Conservation (phyloP, 1,284 basidiomycete species). For the Volvariella surrecta region DNA sequence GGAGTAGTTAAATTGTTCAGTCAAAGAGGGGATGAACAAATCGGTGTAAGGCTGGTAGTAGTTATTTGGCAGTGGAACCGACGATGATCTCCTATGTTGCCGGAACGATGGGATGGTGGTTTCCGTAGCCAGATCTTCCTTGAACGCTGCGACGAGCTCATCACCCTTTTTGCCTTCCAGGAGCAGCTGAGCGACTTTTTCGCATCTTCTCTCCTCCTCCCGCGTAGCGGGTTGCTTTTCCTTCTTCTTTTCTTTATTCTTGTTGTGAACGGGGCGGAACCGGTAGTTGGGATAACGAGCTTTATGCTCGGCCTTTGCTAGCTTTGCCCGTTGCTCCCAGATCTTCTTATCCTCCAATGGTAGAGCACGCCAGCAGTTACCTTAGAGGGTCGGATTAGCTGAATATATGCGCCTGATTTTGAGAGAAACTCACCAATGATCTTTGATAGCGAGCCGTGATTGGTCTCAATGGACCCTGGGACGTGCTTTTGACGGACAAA, state of each 20-base stretch:
- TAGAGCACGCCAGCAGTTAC: constrained; percentile 61
- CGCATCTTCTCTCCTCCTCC: constrained; percentile 45
- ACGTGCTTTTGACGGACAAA: constrained; percentile 78
- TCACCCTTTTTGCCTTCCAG: constrained; percentile 52
- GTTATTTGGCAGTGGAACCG: constrained; percentile 51
- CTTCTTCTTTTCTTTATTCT: constrained; percentile 49
- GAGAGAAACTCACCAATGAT: constrained; percentile 48
- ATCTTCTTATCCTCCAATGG: constrained; percentile 56
- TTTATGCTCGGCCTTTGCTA: constrained; percentile 60
- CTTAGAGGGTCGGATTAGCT: constrained; percentile 21
- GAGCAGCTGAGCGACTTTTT: constrained; percentile 53
- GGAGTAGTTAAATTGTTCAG: constrained; percentile 26
- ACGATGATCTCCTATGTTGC: constrained; percentile 44
- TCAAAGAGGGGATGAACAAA: constrained; percentile 32
- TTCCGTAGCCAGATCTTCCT: constrained; percentile 14
- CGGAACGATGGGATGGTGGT: constrained; percentile 9
- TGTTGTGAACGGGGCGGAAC: constrained; percentile 62
- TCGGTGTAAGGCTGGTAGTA: constrained; percentile 15
- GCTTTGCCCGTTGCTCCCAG: constrained; percentile 59
- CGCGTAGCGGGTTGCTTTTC: constrained; percentile 24
- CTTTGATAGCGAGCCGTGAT: constrained; percentile 70
- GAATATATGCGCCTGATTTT: constrained; percentile 1
- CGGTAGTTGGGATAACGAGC: constrained; percentile 59
- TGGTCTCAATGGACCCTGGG: constrained; percentile 76
- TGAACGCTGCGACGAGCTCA: constrained; percentile 56